Evolutionary conservation across 805 yeast species (phyloP).

Genomic region (Danielia oregonensis): DNA sequence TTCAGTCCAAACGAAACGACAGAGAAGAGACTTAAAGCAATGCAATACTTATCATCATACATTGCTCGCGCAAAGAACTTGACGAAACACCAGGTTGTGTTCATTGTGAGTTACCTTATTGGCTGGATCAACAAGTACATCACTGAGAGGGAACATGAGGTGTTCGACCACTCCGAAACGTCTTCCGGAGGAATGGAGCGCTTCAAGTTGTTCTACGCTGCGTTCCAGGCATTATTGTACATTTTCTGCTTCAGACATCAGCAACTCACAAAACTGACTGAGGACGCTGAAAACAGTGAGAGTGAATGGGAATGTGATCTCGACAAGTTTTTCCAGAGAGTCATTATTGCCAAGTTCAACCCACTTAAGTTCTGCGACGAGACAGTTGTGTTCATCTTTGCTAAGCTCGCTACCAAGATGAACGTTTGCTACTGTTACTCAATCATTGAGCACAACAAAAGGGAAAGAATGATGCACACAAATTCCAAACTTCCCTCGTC

Average conservation of each 20-base stretch:
- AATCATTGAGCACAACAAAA: conserved; percentile 84
- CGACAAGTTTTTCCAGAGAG: conserved; percentile 83
- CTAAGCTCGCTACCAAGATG: conserved; percentile 84
- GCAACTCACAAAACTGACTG: conserved; percentile 41
- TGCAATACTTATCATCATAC: conserved; percentile 88
- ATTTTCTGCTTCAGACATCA: conserved; percentile 86
- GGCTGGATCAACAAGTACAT: conserved; percentile 84
- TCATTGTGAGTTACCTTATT: conserved; percentile 76
- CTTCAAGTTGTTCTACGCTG: conserved; percentile 84
- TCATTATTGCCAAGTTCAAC: conserved; percentile 83
- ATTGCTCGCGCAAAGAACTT: conserved; percentile 81
- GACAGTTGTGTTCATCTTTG: conserved; percentile 90
- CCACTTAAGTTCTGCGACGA: conserved; percentile 92
- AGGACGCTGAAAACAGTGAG: conserved; percentile 15
- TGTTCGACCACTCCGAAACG: conserved; percentile 37
- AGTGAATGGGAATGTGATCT: conserved; percentile 73
- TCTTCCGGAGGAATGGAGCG: conserved; percentile 77
- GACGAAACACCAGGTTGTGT: conserved; percentile 67
- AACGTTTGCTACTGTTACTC: conserved; percentile 92
- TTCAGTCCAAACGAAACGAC: conserved; percentile 64
- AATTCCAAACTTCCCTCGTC: conserved; percentile 31
- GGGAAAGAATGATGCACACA: conserved; percentile 55
- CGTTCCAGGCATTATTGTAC: conserved; percentile 85
- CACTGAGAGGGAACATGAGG: conserved; percentile 80
- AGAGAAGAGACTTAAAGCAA: conserved; percentile 78